These are phyloP conservation scores for Podaxis sp. DNA, from an alignment of 768 basidiomycete genomes.

Conservation along the genomic window DNA sequence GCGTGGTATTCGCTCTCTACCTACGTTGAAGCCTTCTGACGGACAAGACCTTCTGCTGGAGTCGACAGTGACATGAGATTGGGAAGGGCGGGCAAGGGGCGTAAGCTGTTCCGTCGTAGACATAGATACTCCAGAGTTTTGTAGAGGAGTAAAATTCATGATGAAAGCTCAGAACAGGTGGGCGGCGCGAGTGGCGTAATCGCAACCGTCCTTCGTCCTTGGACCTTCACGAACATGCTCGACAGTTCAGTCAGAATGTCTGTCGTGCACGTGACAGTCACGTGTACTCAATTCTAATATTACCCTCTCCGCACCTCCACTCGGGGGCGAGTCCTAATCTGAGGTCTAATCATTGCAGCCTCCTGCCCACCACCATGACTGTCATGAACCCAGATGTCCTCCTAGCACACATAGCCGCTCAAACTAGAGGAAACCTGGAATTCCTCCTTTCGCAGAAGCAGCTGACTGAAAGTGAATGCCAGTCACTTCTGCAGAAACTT, in stretches of 20 bases:
- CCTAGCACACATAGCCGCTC: constrained; percentile 51
- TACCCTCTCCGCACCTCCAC: not conserved
- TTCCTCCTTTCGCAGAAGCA: constrained; percentile 52
- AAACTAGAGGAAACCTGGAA: constrained; percentile 54
- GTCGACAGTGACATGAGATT: constrained; percentile 37
- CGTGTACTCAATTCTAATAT: not conserved
- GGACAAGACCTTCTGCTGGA: constrained; percentile 36
- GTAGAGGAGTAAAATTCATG: not conserved
- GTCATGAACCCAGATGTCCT: not conserved
- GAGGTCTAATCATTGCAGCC: not conserved
- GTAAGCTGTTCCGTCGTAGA: constrained; percentile 36
- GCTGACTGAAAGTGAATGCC: constrained; percentile 45
- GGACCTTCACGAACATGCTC: not conserved
- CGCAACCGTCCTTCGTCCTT: not conserved
- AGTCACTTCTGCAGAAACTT: constrained; percentile 46
- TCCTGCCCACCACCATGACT: not conserved
- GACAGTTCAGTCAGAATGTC: no score
- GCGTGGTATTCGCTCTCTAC: constrained; percentile 14
- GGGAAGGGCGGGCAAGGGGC: constrained; percentile 35
- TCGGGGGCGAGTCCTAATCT: not conserved
- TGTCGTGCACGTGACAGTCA: not conserved
- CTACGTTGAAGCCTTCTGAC: constrained; percentile 47
- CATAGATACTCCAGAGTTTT: not conserved
- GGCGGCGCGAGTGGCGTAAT: not conserved
- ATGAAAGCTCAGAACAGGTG: not conserved